Conservation (phyloP, 441 rosid species). For the Theobroma grandiflorum region DNA sequence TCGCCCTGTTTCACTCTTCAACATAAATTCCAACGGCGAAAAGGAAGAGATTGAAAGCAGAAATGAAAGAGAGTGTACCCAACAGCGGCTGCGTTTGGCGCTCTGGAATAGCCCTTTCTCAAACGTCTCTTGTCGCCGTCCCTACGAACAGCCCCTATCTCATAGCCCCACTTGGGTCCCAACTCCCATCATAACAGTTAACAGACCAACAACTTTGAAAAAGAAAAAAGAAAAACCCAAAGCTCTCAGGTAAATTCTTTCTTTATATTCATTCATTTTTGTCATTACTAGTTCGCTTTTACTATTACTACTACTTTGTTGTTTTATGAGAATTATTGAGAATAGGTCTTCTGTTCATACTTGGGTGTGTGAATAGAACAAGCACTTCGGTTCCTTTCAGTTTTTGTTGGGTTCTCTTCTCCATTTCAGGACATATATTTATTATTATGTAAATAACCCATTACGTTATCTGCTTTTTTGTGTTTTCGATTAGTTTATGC, state of each 20-base stretch:
- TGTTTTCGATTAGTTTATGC: slow-evolving; percentile 20
- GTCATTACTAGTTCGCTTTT: not conserved
- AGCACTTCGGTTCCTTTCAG: not conserved
- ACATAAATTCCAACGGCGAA: no score
- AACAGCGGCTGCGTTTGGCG: no score
- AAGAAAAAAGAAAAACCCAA: not conserved
- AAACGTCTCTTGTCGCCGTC: no score
- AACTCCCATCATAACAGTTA: not conserved
- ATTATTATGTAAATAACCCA: not conserved
- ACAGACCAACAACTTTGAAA: not conserved
- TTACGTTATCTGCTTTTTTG: slow-evolving; percentile 4
- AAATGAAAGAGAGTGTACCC: no score
- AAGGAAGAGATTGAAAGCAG: no score
- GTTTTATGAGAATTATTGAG: not conserved
- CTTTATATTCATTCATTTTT: not conserved
- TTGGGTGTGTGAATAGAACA: not conserved
- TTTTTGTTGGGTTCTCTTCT: not conserved
- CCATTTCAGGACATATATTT: not conserved
- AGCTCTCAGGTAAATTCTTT: not conserved
- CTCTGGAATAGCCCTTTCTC: no score
- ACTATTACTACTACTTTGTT: not conserved
- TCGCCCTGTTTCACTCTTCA: no score
- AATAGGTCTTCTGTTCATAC: not conserved
- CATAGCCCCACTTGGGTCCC: not conserved
- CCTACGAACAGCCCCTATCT: no score